Percentiles rank a stretch among this genome's conserved stretches.
Evolutionary conservation across 2,329 filamentous ascomycete genomes (phyloP).

Genomic region (Paracoccidioides lutzii): DNA sequence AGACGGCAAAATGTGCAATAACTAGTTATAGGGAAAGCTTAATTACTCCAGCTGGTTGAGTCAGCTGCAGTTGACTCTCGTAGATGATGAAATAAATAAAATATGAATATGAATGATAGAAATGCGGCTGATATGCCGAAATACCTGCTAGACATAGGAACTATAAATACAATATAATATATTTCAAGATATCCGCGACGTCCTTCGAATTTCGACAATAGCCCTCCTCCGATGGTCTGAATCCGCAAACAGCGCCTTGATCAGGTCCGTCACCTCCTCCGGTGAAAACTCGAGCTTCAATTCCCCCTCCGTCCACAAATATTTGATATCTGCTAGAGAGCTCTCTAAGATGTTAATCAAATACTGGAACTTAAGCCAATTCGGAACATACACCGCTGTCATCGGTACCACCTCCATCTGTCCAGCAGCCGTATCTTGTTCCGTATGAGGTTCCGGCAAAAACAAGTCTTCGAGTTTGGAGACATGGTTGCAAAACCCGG

Average conservation of each 20-base stretch:
- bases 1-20: constrained; percentile 28
- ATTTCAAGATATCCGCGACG: constrained; percentile 13
- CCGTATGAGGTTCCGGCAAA: constrained; percentile 27
- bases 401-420: constrained; percentile 31
- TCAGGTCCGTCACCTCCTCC: constrained; percentile 50
- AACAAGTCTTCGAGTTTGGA: constrained; percentile 46
- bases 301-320: constrained; percentile 52
- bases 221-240: constrained; percentile 45
- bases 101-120: not conserved
- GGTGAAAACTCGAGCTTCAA: constrained; percentile 48
- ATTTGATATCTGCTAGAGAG: constrained; percentile 52
- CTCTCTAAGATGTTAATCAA: constrained; percentile 50
- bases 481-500: constrained; percentile 43
- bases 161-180: not conserved
- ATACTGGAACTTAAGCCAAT: constrained; percentile 55
- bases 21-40: not conserved
- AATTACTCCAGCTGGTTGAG: not conserved
- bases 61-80: too few species aligned
- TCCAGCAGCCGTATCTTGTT: constrained; percentile 5
- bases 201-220: constrained; percentile 43
- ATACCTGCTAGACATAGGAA: not conserved
- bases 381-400: constrained; percentile 48
- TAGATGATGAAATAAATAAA: constrained; percentile 1
- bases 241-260: constrained; percentile 52
- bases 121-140: not conserved